Conservation (phyloP, 2,329 filamentous ascomycete species). For the Ceratocystis papillata region DNA sequence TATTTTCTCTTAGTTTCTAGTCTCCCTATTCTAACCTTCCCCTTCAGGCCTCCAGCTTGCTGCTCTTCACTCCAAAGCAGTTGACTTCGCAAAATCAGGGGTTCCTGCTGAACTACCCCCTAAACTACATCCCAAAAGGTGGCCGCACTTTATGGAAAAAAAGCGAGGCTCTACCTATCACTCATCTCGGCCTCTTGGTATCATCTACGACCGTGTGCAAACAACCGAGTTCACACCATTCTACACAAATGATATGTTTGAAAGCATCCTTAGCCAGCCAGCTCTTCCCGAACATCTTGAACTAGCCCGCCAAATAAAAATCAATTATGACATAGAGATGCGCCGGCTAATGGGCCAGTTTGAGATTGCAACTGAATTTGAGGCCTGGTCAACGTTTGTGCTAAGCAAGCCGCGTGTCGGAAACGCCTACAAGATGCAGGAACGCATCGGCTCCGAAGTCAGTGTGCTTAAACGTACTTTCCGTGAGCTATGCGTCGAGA, state of each 20-base stretch:
- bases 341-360: constrained; percentile 75
- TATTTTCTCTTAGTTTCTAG: neutral
- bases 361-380: constrained; percentile 76
- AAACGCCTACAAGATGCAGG: constrained; percentile 75
- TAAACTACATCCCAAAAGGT: constrained; percentile 49
- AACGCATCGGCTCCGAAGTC: constrained; percentile 64
- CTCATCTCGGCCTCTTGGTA: constrained; percentile 63
- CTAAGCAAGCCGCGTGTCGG: constrained; percentile 61
- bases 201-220: constrained; percentile 67
- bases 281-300: constrained; percentile 45
- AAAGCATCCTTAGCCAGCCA: constrained; percentile 53
- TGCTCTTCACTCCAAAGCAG: constrained; percentile 73
- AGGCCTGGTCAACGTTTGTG: constrained; percentile 80
- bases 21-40: constrained; percentile 4
- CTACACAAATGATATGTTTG: constrained; percentile 65
- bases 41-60: constrained; percentile 57
- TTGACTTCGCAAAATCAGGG: constrained; percentile 91
- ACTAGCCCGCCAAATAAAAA: constrained; percentile 57
- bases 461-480: constrained; percentile 57
- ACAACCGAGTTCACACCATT: constrained; percentile 58
- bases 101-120: constrained; percentile 57
- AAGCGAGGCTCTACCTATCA: constrained; percentile 44
- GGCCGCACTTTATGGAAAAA: constrained; percentile 86
- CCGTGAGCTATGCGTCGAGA: constrained; percentile 52
- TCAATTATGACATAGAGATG: constrained; percentile 64